phyloP scores from a whole-genome alignment of 1,284 basidiomycete genomes.

The Ganoderma multipileum region DNA sequence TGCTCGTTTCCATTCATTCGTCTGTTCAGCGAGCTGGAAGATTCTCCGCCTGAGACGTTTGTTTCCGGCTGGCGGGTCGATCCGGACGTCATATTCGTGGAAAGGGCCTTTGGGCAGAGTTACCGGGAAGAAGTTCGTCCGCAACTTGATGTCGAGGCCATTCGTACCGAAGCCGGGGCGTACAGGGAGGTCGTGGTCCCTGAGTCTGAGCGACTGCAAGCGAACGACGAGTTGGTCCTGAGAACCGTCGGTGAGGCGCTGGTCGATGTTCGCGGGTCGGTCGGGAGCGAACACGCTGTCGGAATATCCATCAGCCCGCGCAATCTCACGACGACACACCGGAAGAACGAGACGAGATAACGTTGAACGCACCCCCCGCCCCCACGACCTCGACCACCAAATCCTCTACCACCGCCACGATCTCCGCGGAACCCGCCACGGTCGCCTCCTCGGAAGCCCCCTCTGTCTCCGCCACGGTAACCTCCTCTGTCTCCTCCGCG shows the following conservation, averaged over 20 bases:
- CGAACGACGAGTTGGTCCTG: conserved; percentile 62
- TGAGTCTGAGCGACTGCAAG: conserved; percentile 51
- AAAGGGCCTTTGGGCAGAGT: conserved; percentile 64
- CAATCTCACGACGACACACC: conserved; percentile 4
- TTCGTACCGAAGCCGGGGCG: conserved; percentile 72
- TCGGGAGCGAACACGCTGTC: conserved; percentile 60
- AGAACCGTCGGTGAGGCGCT: conserved; percentile 61
- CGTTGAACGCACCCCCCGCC: conserved; percentile 57
- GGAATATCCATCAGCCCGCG: not conserved
- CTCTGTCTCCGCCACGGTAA: conserved; percentile 33
- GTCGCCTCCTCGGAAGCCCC: conserved; percentile 30
- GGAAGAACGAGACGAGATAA: conserved; percentile 16
- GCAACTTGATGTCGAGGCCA: conserved; percentile 66
- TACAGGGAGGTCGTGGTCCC: conserved; percentile 60
- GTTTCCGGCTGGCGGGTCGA: conserved; percentile 59
- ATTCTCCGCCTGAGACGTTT: conserved; percentile 72
- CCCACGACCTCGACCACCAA: conserved; percentile 39
- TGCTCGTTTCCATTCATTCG: conserved; percentile 57
- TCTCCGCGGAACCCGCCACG: conserved; percentile 31
- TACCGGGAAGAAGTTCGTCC: conserved; percentile 80
- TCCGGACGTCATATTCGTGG: conserved; percentile 73
- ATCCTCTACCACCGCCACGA: conserved; percentile 3
- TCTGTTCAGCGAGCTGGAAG: conserved; percentile 72
- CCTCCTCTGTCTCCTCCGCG: conserved; percentile 33
- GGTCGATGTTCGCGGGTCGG: conserved; percentile 59